Evolutionary conservation across 441 rosid species (phyloP), one percentile per base, ranked within the genome.

Genomic region (Aleurites moluccanus): DNA sequence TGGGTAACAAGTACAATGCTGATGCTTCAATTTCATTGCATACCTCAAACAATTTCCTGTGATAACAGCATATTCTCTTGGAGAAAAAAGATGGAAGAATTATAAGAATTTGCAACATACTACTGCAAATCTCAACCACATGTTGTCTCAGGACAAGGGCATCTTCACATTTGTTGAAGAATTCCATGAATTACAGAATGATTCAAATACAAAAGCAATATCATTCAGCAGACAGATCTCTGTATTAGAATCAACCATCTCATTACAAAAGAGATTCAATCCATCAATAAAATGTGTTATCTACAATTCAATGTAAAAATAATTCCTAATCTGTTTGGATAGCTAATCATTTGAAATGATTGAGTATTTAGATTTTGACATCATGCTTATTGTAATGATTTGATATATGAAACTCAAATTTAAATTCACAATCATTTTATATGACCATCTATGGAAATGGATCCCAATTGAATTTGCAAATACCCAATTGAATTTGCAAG

Each of bases 401-500:
- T 38, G 6, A 38, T 6, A 38, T 5, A 6, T 38, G 40, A 38
- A 38, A 38, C 9, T 6, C 40, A 38, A 38, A 38, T 38, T 38
- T 38, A 6, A 38, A 38, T 38, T 38, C 7, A 38, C 40, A 38
- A 6, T 38, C 6, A 38, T 38, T 6, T 38, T 9, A 6, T 0
- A 38, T 38, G 7, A 5, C 2, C 7, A 38, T 38, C 7, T 6
- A 38, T 38, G 8, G 1, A 38, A 38, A 38, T 38, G 40, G 7
- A 27, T 7, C 15, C 64, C 13, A 65, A 18, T 42, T 38, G 70
- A 73, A 49, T 63, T 68, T 53, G 73, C 6, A 38, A 35, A n/a
- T n/a, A n/a, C 15, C 64, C 13, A 65, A 18, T 42, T 38, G 70
- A 73, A 49, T 63, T 68, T 53, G 73, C 6, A 38, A 35, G 6